These are phyloP conservation scores for Penicillium cosmopolitanum DNA, from an alignment of 495 filamentous ascomycete species.

Conservation along the genomic window DNA sequence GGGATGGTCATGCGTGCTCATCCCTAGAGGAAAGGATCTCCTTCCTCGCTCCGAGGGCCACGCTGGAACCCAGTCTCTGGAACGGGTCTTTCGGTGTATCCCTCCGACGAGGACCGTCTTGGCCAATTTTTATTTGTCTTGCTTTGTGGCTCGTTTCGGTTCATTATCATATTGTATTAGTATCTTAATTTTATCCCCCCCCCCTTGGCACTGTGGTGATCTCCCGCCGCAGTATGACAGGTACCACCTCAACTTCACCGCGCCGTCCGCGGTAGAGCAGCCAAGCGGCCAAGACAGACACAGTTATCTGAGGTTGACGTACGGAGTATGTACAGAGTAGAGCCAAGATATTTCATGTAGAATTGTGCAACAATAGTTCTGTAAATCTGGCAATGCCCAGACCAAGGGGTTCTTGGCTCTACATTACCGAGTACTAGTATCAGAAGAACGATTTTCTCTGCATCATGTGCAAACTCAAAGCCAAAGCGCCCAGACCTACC, in stretches of 20 bases:
- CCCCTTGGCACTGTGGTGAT: conserved; percentile 20
- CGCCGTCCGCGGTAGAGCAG: not conserved
- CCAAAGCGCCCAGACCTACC: too few relatives aligned
- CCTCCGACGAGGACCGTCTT: conserved; percentile 6
- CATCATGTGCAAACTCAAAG: too few relatives aligned
- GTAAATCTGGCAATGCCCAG: too few relatives aligned
- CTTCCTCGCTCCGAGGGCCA: conserved; percentile 13
- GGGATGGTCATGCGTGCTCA: conserved; percentile 27
- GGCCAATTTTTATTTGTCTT: not conserved
- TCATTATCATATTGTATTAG: not conserved
- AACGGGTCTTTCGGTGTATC: conserved; percentile 4
- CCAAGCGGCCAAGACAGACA: not conserved
- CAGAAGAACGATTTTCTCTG: too few relatives aligned
- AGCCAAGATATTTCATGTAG: too few relatives aligned
- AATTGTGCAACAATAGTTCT: too few relatives aligned
- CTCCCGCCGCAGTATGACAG: conserved; percentile 16
- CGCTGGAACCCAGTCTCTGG: not conserved
- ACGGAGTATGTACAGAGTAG: too few relatives aligned
- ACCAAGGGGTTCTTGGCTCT: too few relatives aligned
- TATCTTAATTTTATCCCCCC: not conserved
- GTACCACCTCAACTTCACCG: not conserved
- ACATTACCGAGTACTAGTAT: too few relatives aligned
- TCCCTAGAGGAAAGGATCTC: conserved; percentile 35
- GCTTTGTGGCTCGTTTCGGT: not conserved
- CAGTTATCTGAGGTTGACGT: not conserved